These are phyloP conservation scores for Penicillium sp. DNA, from an alignment of 2,329 filamentous ascomycete genomes.

Conservation along the genomic window DNA sequence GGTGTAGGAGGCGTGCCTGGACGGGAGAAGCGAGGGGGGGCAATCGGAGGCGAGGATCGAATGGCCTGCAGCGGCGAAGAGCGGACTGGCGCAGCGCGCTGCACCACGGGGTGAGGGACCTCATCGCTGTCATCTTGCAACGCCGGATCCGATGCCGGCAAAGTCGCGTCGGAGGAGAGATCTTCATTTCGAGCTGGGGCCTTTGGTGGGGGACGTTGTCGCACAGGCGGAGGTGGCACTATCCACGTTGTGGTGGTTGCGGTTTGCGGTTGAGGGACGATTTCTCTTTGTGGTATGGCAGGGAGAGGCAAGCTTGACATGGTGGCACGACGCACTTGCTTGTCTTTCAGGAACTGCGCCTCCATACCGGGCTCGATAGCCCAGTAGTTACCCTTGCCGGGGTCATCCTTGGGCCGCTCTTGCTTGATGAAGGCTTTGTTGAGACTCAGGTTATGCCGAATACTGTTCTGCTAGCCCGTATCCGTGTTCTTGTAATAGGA, in stretches of 20 bases:
- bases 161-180: slow-evolving; percentile 75
- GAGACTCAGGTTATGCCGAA: slow-evolving; percentile 93
- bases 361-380: slow-evolving; percentile 88
- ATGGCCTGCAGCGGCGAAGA: slow-evolving; percentile 60
- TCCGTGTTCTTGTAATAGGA: slow-evolving; percentile 83
- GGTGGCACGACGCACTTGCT: slow-evolving; percentile 56
- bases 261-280: slow-evolving; percentile 32
- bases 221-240: slow-evolving; percentile 32
- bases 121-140: slow-evolving; percentile 58
- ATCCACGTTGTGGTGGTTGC: slow-evolving; percentile 38
- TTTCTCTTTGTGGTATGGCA: slow-evolving; percentile 33
- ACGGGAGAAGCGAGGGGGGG: slow-evolving; percentile 57
- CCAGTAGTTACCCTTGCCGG: slow-evolving; percentile 98
- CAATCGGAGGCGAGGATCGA: slow-evolving; percentile 87
- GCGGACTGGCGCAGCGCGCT: slow-evolving; percentile 35
- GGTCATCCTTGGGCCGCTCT: slow-evolving; percentile 93
- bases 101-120: slow-evolving; percentile 29
- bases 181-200: slow-evolving; percentile 47
- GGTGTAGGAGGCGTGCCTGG: slow-evolving; percentile 75
- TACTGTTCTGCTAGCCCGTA: slow-evolving; percentile 98
- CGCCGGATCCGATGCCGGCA: slow-evolving; percentile 68
- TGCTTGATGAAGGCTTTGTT: slow-evolving; percentile 98
- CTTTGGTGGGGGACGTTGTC: slow-evolving; percentile 23
- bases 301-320: slow-evolving; percentile 48
- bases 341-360: slow-evolving; percentile 85